These are phyloP conservation scores for Arthrinium phaeospermum DNA, from an alignment of 2,329 filamentous ascomycete genomes.

Conservation along the genomic window DNA sequence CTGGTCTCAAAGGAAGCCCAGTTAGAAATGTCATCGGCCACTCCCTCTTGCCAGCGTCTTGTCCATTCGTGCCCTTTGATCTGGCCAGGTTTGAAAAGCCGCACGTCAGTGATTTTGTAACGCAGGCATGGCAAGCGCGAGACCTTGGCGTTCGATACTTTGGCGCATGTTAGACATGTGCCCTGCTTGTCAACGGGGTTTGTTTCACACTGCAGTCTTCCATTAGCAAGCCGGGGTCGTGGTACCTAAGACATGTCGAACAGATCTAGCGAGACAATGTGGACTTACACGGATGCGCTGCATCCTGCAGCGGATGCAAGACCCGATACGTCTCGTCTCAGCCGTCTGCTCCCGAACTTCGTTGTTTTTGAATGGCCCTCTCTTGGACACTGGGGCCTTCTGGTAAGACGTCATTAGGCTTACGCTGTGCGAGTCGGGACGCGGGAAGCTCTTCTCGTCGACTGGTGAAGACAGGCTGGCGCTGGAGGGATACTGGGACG, in stretches of 20 bases:
- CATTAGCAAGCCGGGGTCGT: background rate
- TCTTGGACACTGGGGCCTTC: conserved; percentile 45
- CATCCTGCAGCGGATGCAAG: conserved; percentile 66
- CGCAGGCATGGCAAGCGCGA: conserved; percentile 63
- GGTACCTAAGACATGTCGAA: background rate
- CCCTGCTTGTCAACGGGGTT: conserved; percentile 54
- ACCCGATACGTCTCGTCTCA: conserved; percentile 61
- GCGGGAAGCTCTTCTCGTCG: conserved; percentile 25
- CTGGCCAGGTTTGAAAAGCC: conserved; percentile 63
- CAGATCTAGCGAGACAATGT: background rate
- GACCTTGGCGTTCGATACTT: conserved; percentile 54
- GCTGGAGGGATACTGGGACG: conserved; percentile 29
- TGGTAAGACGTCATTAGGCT: conserved; percentile 41
- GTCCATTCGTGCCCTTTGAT: conserved; percentile 66
- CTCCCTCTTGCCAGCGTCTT: conserved; percentile 60
- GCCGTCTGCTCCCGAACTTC: conserved; percentile 59
- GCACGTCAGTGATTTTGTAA: conserved; percentile 65
- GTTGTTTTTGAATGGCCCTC: conserved; percentile 62
- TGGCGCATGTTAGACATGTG: conserved; percentile 60
- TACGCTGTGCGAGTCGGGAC: conserved; percentile 24
- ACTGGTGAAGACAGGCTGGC: conserved; percentile 26
- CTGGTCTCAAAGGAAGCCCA: conserved; percentile 61
- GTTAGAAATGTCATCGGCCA: conserved; percentile 59
- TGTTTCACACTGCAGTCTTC: conserved; percentile 53
- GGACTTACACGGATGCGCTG: conserved; percentile 64